phyloP scores from a whole-genome alignment of 371 early-diverging fungal species.

The Amoeboaphelidium occidentale region DNA sequence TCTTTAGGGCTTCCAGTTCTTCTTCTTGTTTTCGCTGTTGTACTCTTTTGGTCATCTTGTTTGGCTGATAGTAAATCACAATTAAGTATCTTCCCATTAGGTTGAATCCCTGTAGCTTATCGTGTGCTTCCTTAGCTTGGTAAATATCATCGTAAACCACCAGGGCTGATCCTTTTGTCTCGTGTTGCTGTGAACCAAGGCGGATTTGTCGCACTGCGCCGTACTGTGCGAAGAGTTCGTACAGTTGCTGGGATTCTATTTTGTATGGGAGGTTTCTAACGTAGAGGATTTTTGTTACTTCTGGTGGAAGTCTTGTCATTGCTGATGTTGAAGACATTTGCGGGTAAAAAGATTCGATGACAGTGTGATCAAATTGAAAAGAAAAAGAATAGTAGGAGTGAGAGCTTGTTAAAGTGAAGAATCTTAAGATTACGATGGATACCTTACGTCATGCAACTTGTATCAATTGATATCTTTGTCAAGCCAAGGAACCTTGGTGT shows the following conservation, averaged over 20 bases:
- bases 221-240: slow-evolving; percentile 90
- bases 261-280: slow-evolving; percentile 70
- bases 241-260: slow-evolving; percentile 80
- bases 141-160: slow-evolving; percentile 89
- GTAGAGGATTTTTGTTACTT: too few species aligned
- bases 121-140: slow-evolving; percentile 87
- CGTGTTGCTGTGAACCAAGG: slow-evolving; percentile 18
- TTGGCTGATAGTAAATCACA: slow-evolving; percentile 69
- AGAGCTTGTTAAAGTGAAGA: too few species aligned
- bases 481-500: too few species aligned
- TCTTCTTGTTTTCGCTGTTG: slow-evolving; percentile 40
- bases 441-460: too few species aligned
- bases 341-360: too few species aligned
- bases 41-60: slow-evolving; percentile 14
- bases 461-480: too few species aligned
- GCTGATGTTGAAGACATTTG: too few species aligned
- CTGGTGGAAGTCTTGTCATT: too few species aligned
- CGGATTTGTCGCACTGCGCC: slow-evolving; percentile 86
- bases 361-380: too few species aligned
- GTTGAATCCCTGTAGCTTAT: slow-evolving; percentile 81
- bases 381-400: too few species aligned
- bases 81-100: slow-evolving; percentile 82
- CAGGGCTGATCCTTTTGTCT: slow-evolving; percentile 62
- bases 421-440: too few species aligned
- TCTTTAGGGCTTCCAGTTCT: slow-evolving; percentile 34